Conservation (phyloP, 768 basidiomycete species). For the Pleurotus djamor region DNA sequence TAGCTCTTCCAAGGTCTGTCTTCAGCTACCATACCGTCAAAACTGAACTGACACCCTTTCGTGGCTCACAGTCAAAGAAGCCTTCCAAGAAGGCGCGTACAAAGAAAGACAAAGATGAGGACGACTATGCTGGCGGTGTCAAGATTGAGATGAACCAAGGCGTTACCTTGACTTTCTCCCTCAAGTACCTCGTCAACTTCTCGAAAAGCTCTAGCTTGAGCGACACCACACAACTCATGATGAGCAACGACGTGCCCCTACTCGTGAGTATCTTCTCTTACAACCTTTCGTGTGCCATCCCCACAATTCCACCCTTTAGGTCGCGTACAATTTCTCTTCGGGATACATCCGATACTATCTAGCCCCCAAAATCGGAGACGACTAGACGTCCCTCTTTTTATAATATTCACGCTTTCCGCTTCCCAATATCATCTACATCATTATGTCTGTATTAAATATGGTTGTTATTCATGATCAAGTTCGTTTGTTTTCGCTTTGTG, state of each 20-base stretch:
- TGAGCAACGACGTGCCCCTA: slow-evolving; percentile 87
- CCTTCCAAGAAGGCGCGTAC: slow-evolving; percentile 40
- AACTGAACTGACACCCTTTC: slow-evolving; percentile 16
- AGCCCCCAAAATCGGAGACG: slow-evolving; percentile 93
- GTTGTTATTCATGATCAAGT: no score
- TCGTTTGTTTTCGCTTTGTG: no score
- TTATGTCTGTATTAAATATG: no score
- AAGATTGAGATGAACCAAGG: slow-evolving; percentile 86
- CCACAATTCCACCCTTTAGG: slow-evolving; percentile 36
- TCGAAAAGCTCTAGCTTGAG: slow-evolving; percentile 83
- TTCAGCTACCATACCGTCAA: background rate
- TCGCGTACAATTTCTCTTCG: slow-evolving; percentile 86
- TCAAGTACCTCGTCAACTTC: slow-evolving; percentile 98
- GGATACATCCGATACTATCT: slow-evolving; percentile 93
- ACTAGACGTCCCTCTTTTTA: slow-evolving; percentile 30
- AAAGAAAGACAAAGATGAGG: slow-evolving; percentile 44
- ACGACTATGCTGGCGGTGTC: slow-evolving; percentile 44
- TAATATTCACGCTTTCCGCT: no score
- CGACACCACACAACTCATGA: slow-evolving; percentile 74
- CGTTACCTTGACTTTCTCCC: slow-evolving; percentile 90
- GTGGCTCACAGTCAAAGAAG: slow-evolving; percentile 43
- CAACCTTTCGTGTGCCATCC: slow-evolving; percentile 1
- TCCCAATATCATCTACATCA: no score
- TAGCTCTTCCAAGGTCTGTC: slow-evolving; percentile 3
- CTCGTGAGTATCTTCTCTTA: slow-evolving; percentile 17